Percentiles rank a stretch among this genome's conserved stretches.
phyloP scores from a whole-genome alignment of 2,329 filamentous ascomycete species.

The Grosmannia serpens region DNA sequence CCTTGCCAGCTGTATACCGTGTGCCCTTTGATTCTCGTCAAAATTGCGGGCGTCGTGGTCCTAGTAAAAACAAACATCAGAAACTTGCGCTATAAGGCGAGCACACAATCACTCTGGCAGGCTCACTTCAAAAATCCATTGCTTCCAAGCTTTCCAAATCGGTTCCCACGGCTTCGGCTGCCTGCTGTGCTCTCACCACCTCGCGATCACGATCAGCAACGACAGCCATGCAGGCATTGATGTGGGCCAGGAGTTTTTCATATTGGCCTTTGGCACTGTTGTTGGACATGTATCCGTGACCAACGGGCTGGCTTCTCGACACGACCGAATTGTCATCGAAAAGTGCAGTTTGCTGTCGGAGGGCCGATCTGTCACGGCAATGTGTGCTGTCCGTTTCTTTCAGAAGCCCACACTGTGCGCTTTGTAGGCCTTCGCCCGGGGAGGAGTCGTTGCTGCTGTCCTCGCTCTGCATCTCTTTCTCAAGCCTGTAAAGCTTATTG shows the following conservation, averaged over 20 bases:
- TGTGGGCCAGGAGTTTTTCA: neutral
- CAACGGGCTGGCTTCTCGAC: neutral
- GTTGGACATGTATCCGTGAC: neutral
- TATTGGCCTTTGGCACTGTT: neutral
- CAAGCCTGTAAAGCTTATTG: slow-evolving; percentile 1
- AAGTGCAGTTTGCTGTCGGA: no score
- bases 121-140: no score
- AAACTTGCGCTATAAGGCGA: no score
- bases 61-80: no score
- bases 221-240: neutral
- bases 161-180: neutral
- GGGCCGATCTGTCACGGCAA: no score
- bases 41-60: no score
- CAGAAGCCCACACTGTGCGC: neutral
- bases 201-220: slow-evolving; percentile 1
- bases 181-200: neutral
- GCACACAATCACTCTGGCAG: no score
- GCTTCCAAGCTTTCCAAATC: neutral
- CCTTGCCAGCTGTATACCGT: no score
- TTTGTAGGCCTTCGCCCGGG: neutral
- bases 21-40: no score
- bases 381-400: no score
- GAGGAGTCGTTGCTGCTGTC: neutral
- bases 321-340: no score
- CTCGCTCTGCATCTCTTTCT: neutral